These are phyloP conservation scores for Hymenoscyphus repandus DNA, from an alignment of 2,329 filamentous ascomycete species.

Conservation along the genomic window DNA sequence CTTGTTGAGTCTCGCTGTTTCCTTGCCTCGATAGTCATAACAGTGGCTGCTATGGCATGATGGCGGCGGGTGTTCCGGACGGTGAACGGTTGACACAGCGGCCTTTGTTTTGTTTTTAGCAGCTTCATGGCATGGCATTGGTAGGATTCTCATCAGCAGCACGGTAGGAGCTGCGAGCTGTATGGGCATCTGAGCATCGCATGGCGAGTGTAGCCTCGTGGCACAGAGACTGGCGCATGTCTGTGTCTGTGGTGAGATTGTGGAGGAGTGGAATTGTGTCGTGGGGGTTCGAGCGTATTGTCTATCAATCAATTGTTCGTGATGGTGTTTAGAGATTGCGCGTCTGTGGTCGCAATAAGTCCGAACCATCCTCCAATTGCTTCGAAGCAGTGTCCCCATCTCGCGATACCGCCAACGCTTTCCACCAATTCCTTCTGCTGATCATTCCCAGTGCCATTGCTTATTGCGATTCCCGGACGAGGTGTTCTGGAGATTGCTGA, in stretches of 20 bases:
- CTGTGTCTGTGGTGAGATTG: neutral
- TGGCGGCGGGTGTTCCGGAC: neutral
- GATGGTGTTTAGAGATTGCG: too few relatives aligned
- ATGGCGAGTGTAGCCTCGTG: neutral
- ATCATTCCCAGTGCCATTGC: too few relatives aligned
- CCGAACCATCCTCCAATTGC: too few relatives aligned
- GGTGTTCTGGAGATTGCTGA: too few relatives aligned
- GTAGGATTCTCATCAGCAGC: neutral
- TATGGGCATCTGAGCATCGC: neutral
- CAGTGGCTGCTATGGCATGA: conserved; percentile 1
- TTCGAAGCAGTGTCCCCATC: too few relatives aligned
- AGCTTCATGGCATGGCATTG: neutral
- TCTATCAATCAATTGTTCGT: neutral
- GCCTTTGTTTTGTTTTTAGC: neutral
- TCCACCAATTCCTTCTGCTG: too few relatives aligned
- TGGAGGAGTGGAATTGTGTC: neutral
- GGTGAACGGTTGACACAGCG: neutral
- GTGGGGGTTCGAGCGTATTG: conserved; percentile 1
- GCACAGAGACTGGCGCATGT: neutral
- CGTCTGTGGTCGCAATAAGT: too few relatives aligned
- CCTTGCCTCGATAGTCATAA: conserved; percentile 3
- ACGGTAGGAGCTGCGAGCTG: neutral
- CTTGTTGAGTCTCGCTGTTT: neutral
- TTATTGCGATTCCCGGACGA: too few relatives aligned
- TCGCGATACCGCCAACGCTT: too few relatives aligned